Percentiles rank a stretch among this genome's conserved stretches.
Evolutionary conservation across 208 protist genomes (phyloP).

Genomic region (Trypanosomatidae sp.): DNA sequence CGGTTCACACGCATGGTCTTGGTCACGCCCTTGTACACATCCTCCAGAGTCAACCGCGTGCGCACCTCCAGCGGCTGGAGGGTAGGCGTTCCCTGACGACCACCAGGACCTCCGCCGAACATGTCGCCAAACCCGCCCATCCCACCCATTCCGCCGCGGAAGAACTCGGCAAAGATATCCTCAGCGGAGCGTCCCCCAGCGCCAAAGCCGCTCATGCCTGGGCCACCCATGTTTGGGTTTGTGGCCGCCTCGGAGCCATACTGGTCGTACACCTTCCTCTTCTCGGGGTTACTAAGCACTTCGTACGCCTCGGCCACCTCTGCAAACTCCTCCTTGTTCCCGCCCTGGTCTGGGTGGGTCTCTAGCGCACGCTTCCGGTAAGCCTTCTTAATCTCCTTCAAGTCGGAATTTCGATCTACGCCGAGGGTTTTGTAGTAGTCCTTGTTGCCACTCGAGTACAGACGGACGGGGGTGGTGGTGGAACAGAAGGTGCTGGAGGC

Average conservation of each 20-base stretch:
- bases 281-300: slow-evolving; percentile 95
- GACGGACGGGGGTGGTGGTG: slow-evolving; percentile 22
- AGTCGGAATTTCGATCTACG: slow-evolving; percentile 51
- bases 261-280: slow-evolving; percentile 97
- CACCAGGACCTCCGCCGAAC: slow-evolving; percentile 51
- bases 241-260: slow-evolving; percentile 88
- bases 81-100: slow-evolving; percentile 40
- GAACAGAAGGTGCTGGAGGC: slow-evolving; percentile 12
- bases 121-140: slow-evolving; percentile 82
- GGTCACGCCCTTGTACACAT: slow-evolving; percentile 80
- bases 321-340: slow-evolving; percentile 92
- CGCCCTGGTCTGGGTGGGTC: slow-evolving; percentile 92
- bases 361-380: slow-evolving; percentile 91
- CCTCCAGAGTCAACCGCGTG: slow-evolving; percentile 77
- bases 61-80: slow-evolving; percentile 82
- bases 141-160: slow-evolving; percentile 71
- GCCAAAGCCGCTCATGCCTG: slow-evolving; percentile 46
- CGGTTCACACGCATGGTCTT: slow-evolving; percentile 83
- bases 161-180: slow-evolving; percentile 94
- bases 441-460: slow-evolving; percentile 60
- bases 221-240: slow-evolving; percentile 60
- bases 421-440: slow-evolving; percentile 92
- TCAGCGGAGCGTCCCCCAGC: slow-evolving; percentile 69
- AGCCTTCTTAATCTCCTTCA: slow-evolving; percentile 88
- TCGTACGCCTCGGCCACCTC: slow-evolving; percentile 97